Evolutionary conservation across 352 stramenopile species (phyloP), one percentile per base, ranked within the genome.

Genomic region (Stramenopiles sp.): DNA sequence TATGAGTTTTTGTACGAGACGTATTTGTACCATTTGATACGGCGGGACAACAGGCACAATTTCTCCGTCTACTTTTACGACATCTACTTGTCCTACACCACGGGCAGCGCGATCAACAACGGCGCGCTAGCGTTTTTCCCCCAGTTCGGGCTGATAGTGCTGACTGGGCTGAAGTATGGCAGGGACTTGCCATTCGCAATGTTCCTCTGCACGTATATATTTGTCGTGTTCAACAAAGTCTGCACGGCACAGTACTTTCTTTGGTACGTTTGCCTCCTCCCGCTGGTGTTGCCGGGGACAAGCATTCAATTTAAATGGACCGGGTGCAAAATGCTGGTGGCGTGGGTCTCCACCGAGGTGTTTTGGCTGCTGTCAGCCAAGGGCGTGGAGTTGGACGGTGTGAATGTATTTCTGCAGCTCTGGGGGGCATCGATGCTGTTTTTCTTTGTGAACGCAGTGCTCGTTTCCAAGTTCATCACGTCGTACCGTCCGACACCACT

Each of bases 1-100:
- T 88, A 87, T 73, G 81, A 89, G 76, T 98, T 96, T 77, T 77
- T 98, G 30, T 87, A 97, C 75, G 89, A 98, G 79, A 89, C 92
- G 34, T 89, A 99, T 49, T 77, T 99, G n/a, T 98, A 99, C 79
- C 96, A 99, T 77, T 93, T 98, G 76, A 90, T 86, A 32, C 89
- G 96, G 35, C 92, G 93, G 0, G 96, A 99, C 85, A 97, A 98
- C 82, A 91, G 95, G 32, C 96, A 99, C 84, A 99, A 99, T 81
- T 99, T 99, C 80, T 98, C 93, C 1, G 89, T 97, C 37, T 98
- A 98, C 83, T 99, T 97, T 83, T 99, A 99, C 82, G 90, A 92
- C 80, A 94, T 99, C n/a, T 99, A 99, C 81, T 84, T 99, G 31
- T 78, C 84, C 79, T 89, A 82, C 32, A 36, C 4, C 75, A 25